phyloP scores from a whole-genome alignment of 2,329 filamentous ascomycete species.

The Paraphaeosphaeria minitans region DNA sequence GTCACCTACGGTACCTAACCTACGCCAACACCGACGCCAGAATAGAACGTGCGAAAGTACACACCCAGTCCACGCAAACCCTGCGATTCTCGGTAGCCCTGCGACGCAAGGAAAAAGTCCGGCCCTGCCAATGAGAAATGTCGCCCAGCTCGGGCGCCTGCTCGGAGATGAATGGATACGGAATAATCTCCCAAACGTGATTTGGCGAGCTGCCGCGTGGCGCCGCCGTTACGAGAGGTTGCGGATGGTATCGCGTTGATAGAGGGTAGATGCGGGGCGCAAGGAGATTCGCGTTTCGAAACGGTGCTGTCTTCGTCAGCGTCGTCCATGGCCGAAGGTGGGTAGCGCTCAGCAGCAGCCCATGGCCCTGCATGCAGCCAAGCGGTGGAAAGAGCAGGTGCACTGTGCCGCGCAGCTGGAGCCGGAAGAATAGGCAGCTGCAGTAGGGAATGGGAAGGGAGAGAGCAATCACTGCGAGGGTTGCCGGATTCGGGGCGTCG shows the following conservation, averaged over 20 bases:
- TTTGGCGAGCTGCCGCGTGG: neutral
- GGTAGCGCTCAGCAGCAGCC: neutral
- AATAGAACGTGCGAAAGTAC: constrained; percentile 3
- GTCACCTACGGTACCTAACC: no score
- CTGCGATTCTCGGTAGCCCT: constrained; percentile 5
- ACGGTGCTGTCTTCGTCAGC: constrained; percentile 4
- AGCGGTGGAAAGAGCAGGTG: neutral
- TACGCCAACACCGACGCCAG: constrained; percentile 6
- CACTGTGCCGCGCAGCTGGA: neutral
- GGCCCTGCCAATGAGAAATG: constrained; percentile 5
- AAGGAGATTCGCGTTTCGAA: neutral
- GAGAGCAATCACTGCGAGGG: neutral
- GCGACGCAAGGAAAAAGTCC: neutral
- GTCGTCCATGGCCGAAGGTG: neutral
- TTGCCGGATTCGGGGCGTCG: neutral
- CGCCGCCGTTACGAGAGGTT: constrained; percentile 6
- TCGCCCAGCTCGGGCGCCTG: neutral
- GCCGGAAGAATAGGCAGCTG: neutral
- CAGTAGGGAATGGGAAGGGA: neutral
- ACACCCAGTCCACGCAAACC: constrained; percentile 13
- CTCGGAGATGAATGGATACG: constrained; percentile 10
- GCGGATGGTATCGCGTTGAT: neutral
- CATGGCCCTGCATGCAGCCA: neutral
- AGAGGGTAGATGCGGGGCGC: neutral
- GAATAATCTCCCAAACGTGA: constrained; percentile 10